Base-by-base conservation (phyloP, 129 eudicot species). In the Sambucus nigra region DNA sequence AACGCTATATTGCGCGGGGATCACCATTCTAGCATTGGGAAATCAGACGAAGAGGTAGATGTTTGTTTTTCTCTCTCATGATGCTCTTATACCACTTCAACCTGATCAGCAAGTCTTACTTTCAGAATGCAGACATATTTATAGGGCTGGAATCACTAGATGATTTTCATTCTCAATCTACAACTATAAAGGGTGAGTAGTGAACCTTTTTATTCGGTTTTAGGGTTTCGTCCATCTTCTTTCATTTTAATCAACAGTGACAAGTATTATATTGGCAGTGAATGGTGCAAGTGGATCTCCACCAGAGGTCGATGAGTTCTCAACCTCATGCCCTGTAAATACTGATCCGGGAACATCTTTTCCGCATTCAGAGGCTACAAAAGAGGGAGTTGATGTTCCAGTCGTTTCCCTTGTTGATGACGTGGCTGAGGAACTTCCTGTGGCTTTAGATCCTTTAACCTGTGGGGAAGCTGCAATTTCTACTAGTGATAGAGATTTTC, bases 71-170 rank as follows among this genome's bases (percentile, higher is more conserved):
- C n/a, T n/a, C n/a, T n/a, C n/a, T n/a, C n/a, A n/a, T n/a, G n/a
- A n/a, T n/a, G n/a, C n/a, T n/a, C n/a, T n/a, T 56, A 47, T 48
- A 20, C 53, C 56, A 15, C 19, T 19, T 38, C 41, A 17, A 28
- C 52, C 35, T 45, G 54, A 23, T 62, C 31, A 15, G 14, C 22
- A 48, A 38, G 33, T 23, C 25, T 24, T 55, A 53, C 31, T 54
- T 68, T 45, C 76, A 86, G 95, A 60, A 58, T 54, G 74, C 52
- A 46, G 75, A 66, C 40, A 38, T 70, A 27, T 52, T 45, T 49
- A 31, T 58, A 65, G 73, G 72, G 49, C 22, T 65, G 66, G 73
- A 70, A 19, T 38, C 73, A 21, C 67, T 69, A 25, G 71, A 70
- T 53, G 83, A 64, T 47, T 50, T 56, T 27, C 69, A 56, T 65